Percentiles rank a stretch among this genome's conserved stretches.
phyloP scores from a whole-genome alignment of 371 early-diverging fungal species.

The Nematocida major region DNA sequence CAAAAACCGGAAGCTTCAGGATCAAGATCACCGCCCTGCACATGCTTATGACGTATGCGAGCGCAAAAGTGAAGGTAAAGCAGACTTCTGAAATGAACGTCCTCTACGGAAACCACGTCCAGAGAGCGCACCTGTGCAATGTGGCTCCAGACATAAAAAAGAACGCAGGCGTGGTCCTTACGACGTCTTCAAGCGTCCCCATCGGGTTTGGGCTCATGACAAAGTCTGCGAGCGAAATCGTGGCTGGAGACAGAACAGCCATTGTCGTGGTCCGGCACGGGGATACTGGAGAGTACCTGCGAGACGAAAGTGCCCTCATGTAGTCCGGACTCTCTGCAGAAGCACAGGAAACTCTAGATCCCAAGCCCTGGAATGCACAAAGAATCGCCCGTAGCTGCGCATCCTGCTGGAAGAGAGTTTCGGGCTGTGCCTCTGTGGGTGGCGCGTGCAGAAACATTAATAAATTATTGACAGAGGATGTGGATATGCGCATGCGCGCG shows the following conservation, averaged over 20 bases:
- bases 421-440: too few relatives aligned
- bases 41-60: slow-evolving; percentile 81
- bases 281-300: slow-evolving; percentile 88
- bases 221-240: slow-evolving; percentile 75
- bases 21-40: slow-evolving; percentile 85
- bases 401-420: too few relatives aligned
- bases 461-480: too few relatives aligned
- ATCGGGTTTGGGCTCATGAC: slow-evolving; percentile 96
- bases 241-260: slow-evolving; percentile 82
- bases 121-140: slow-evolving; percentile 88
- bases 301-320: slow-evolving; percentile 57
- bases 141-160: slow-evolving; percentile 91
- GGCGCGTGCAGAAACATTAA: too few relatives aligned
- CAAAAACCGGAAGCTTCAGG: slow-evolving; percentile 87
- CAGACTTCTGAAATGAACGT: slow-evolving; percentile 96
- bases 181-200: slow-evolving; percentile 81
- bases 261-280: slow-evolving; percentile 90
- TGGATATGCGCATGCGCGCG: too few relatives aligned
- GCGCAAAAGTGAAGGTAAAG: slow-evolving; percentile 92
- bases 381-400: too few relatives aligned
- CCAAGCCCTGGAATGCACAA: too few relatives aligned
- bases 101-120: slow-evolving; percentile 93
- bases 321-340: too few relatives aligned
- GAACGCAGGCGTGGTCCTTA: slow-evolving; percentile 88
- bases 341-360: too few relatives aligned